These are phyloP conservation scores for Boletus barrowsii DNA, from an alignment of 768 basidiomycete genomes.

Conservation along the genomic window DNA sequence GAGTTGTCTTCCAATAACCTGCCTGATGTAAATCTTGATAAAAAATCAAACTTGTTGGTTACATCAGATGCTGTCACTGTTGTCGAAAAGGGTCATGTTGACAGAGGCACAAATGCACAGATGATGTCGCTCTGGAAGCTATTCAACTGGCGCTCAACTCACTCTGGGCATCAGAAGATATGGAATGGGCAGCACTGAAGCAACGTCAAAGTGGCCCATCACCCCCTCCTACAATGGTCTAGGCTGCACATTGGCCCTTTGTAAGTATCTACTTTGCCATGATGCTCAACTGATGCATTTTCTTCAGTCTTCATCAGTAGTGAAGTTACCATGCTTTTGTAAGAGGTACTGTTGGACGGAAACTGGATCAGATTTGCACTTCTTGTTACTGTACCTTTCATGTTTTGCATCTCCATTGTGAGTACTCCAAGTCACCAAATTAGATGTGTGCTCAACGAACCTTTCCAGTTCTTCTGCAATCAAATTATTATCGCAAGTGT, in stretches of 20 bases:
- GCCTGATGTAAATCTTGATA: slow-evolving; percentile 55
- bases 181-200: slow-evolving; percentile 46
- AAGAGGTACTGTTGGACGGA: slow-evolving; percentile 68
- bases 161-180: slow-evolving; percentile 40
- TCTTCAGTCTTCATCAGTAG: slow-evolving; percentile 63
- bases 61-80: slow-evolving; percentile 14
- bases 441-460: background rate
- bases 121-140: slow-evolving; percentile 18
- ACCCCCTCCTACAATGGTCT: slow-evolving; percentile 75
- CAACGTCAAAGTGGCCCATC: slow-evolving; percentile 54
- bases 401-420: slow-evolving; percentile 75
- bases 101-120: background rate
- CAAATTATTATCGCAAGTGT: slow-evolving; percentile 64
- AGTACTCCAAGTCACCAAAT: slow-evolving; percentile 23
- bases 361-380: slow-evolving; percentile 63
- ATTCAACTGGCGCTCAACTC: slow-evolving; percentile 47
- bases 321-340: slow-evolving; percentile 55
- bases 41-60: slow-evolving; percentile 38
- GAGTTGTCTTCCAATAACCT: slow-evolving; percentile 42
- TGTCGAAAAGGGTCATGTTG: background rate
- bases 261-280: slow-evolving; percentile 37
- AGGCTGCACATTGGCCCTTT: slow-evolving; percentile 61
- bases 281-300: slow-evolving; percentile 1
- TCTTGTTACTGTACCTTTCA: slow-evolving; percentile 60
- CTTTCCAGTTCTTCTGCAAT: slow-evolving; percentile 63